A percentile compares a stretch with the other conserved stretches of the same genome.
These are phyloP conservation scores for Penicillium lividum DNA, from an alignment of 495 filamentous ascomycete genomes.

Conservation along the genomic window DNA sequence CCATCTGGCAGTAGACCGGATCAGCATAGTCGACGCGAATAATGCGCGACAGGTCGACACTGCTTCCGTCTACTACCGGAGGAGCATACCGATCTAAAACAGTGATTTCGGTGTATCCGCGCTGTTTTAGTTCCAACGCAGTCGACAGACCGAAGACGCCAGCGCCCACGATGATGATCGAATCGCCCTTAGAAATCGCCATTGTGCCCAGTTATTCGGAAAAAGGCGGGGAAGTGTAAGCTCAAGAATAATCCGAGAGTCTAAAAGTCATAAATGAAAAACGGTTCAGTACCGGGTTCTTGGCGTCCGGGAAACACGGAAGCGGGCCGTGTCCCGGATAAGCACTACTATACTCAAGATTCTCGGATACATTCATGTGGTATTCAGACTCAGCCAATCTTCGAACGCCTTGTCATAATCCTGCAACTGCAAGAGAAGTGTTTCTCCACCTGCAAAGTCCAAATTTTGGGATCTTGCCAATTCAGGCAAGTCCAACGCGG, in stretches of 20 bases:
- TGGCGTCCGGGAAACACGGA: slow-evolving; percentile 25
- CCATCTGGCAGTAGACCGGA: slow-evolving; percentile 63
- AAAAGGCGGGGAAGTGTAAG: not conserved
- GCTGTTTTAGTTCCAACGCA: slow-evolving; percentile 27
- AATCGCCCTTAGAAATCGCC: slow-evolving; percentile 28
- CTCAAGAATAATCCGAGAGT: slow-evolving; percentile 1
- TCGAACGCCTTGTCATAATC: slow-evolving; percentile 37
- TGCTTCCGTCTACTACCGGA: slow-evolving; percentile 58
- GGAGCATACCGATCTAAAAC: slow-evolving; percentile 59
- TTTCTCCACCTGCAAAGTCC: slow-evolving; percentile 22
- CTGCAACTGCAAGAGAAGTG: slow-evolving; percentile 32
- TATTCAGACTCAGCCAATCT: slow-evolving; percentile 35
- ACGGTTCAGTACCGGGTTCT: slow-evolving; percentile 21
- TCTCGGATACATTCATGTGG: slow-evolving; percentile 6
- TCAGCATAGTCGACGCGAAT: slow-evolving; percentile 73
- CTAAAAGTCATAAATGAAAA: not conserved
- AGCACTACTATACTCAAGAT: not conserved
- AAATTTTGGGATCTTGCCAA: slow-evolving; percentile 20
- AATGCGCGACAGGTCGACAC: slow-evolving; percentile 65
- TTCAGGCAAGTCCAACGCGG: slow-evolving; percentile 16
- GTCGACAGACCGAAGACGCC: slow-evolving; percentile 36
- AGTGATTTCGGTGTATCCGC: slow-evolving; percentile 31
- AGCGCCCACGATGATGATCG: slow-evolving; percentile 40
- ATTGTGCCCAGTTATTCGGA: slow-evolving; percentile 11
- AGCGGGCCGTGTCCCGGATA: slow-evolving; percentile 22